Conservation (phyloP, 345 rosid genomes). For the Iberis pinnata region DNA sequence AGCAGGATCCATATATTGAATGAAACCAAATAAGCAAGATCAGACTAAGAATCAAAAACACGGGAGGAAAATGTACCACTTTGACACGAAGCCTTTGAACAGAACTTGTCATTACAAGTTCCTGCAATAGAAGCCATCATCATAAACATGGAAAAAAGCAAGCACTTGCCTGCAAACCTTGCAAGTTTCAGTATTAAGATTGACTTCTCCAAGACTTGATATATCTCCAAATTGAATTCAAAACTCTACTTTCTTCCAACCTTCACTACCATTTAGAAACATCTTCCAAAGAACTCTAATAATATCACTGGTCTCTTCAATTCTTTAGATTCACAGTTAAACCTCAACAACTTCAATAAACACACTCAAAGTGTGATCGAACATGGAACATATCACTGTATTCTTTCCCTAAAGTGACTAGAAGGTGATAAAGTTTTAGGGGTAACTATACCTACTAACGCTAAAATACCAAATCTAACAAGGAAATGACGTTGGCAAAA, state of each 20-base stretch:
- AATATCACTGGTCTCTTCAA: slow-evolving; percentile 91
- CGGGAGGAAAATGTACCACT: slow-evolving; percentile 11
- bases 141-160: slow-evolving; percentile 68
- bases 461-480: too few relatives aligned
- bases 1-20: slow-evolving; percentile 77
- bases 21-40: slow-evolving; percentile 58
- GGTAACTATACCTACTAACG: too few relatives aligned
- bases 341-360: slow-evolving; percentile 82
- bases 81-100: slow-evolving; percentile 4
- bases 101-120: too few relatives aligned
- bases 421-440: not conserved
- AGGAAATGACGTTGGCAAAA: too few relatives aligned
- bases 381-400: slow-evolving; percentile 30
- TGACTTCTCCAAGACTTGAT: slow-evolving; percentile 98
- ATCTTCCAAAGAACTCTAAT: slow-evolving; percentile 87
- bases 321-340: slow-evolving; percentile 88
- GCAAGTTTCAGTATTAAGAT: slow-evolving; percentile 83
- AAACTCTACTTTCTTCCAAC: slow-evolving; percentile 86
- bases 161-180: slow-evolving; percentile 92
- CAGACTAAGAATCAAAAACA: slow-evolving; percentile 3
- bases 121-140: slow-evolving; percentile 49
- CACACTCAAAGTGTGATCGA: slow-evolving; percentile 46
- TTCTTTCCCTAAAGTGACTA: not conserved
- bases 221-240: slow-evolving; percentile 91
- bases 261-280: slow-evolving; percentile 96